These are phyloP conservation scores for Apiospora malaysiana DNA, from an alignment of 2,329 filamentous ascomycete species.

Conservation along the genomic window DNA sequence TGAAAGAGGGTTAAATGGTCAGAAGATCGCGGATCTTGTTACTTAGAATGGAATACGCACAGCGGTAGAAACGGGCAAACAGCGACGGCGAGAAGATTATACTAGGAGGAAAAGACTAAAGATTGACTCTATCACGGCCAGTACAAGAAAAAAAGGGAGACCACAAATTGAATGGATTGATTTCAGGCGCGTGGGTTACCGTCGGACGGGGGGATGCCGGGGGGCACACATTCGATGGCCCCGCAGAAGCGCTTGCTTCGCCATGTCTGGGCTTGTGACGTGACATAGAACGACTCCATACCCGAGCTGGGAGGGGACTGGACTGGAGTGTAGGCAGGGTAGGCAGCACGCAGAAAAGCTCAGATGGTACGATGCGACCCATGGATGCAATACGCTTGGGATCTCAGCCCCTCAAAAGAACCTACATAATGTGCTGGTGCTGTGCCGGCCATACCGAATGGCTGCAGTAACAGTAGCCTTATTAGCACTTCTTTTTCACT, in stretches of 20 bases:
- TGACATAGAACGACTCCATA: slow-evolving; percentile 17
- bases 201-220: not conserved
- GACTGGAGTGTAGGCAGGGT: too few relatives aligned
- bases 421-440: not conserved
- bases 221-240: not conserved
- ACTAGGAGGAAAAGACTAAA: slow-evolving; percentile 10
- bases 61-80: slow-evolving; percentile 8
- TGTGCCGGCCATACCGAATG: slow-evolving; percentile 15
- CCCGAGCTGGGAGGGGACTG: not conserved
- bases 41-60: slow-evolving; percentile 20
- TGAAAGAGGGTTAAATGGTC: slow-evolving; percentile 20
- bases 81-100: not conserved
- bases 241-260: slow-evolving; percentile 14
- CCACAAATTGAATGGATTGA: not conserved
- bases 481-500: not conserved
- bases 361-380: slow-evolving; percentile 16
- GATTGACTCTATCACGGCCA: slow-evolving; percentile 6
- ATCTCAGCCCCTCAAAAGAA: not conserved
- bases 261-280: slow-evolving; percentile 16
- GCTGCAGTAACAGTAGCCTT: not conserved
- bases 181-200: not conserved
- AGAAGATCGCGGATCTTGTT: slow-evolving; percentile 28
- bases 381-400: not conserved
- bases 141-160: not conserved
- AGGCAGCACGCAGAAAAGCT: not conserved